Conservation (phyloP, 805 yeast species). For the Spathaspora arborariae region DNA sequence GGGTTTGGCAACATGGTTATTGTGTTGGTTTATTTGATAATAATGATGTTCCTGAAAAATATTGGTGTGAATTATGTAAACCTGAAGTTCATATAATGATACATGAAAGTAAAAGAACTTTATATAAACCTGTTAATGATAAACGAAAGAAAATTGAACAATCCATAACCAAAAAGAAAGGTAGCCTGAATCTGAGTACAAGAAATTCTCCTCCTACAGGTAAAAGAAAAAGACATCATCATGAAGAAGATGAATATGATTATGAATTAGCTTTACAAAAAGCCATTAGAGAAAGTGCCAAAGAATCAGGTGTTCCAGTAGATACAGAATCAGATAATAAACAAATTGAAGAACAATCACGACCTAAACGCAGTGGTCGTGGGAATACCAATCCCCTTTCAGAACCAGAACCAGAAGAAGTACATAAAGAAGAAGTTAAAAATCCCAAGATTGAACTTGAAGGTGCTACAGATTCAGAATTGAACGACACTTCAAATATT, state of each 20-base stretch:
- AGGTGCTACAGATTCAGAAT: constrained; percentile 10
- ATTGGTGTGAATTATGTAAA: constrained; percentile 90
- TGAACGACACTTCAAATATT: constrained; percentile 9
- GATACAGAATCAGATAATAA: constrained; percentile 5
- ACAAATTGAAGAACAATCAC: constrained; percentile 1
- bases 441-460: constrained; percentile 8
- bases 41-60: constrained; percentile 82
- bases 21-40: constrained; percentile 84
- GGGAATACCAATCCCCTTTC: neutral
- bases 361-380: neutral
- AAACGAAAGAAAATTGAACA: constrained; percentile 30
- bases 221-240: constrained; percentile 31
- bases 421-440: constrained; percentile 7
- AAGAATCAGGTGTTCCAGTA: constrained; percentile 23
- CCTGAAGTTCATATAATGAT: constrained; percentile 74
- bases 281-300: constrained; percentile 56
- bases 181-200: neutral
- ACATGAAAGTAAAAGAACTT: constrained; percentile 26
- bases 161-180: constrained; percentile 13
- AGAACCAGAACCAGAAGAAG: constrained; percentile 4
- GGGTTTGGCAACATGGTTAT: constrained; percentile 96
- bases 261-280: constrained; percentile 42
- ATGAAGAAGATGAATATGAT: constrained; percentile 29
- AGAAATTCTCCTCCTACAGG: constrained; percentile 3
- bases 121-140: constrained; percentile 41